Evolutionary conservation across 2,329 filamentous ascomycete species (phyloP).

Genomic region (Pyrenochaeta sp.): DNA sequence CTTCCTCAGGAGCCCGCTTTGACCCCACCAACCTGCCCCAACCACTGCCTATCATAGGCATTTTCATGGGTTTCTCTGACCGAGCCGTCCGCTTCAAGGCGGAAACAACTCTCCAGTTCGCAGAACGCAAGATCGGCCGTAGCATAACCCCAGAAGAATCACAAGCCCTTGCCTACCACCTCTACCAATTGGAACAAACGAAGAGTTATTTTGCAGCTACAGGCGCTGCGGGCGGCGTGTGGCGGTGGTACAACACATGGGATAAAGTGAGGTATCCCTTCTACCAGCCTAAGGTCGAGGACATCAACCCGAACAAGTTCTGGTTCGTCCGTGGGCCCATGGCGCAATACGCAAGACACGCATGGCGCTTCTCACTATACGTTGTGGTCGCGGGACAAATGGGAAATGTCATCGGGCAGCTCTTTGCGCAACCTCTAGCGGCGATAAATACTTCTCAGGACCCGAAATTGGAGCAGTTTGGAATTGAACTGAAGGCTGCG

Average conservation of each 20-base stretch:
- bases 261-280: conserved; percentile 52
- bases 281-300: conserved; percentile 48
- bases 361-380: conserved; percentile 38
- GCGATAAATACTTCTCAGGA: conserved; percentile 48
- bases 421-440: conserved; percentile 42
- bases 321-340: conserved; percentile 40
- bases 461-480: conserved; percentile 51
- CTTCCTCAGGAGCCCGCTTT: conserved; percentile 31
- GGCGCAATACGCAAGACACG: conserved; percentile 38
- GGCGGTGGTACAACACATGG: conserved; percentile 45
- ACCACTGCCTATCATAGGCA: conserved; percentile 44
- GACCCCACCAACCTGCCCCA: conserved; percentile 49
- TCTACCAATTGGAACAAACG: conserved; percentile 47
- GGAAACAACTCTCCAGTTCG: conserved; percentile 41
- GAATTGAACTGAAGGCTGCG: conserved; percentile 41
- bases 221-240: conserved; percentile 41
- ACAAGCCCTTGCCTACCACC: conserved; percentile 52
- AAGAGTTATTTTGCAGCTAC: conserved; percentile 49
- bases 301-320: conserved; percentile 50
- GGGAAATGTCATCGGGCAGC: conserved; percentile 44
- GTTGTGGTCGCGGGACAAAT: conserved; percentile 34
- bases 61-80: conserved; percentile 38
- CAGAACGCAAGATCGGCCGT: conserved; percentile 45
- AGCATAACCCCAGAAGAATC: conserved; percentile 51
- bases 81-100: conserved; percentile 35